Conservation (phyloP, 257 asterid genomes). For the Jaltomata sinuosa region DNA sequence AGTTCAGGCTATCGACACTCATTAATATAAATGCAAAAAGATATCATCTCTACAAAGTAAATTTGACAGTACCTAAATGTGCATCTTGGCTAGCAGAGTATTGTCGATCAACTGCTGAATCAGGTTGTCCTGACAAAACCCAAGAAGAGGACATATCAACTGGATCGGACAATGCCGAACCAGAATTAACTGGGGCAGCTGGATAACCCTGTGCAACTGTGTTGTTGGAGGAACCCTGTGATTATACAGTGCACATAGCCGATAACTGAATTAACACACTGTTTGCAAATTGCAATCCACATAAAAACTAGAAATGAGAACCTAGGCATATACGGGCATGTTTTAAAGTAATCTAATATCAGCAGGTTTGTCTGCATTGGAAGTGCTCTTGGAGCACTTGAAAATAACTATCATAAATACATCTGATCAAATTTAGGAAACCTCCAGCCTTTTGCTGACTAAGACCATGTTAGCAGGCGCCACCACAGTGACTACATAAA, state of each 20-base stretch:
- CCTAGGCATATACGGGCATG: background rate
- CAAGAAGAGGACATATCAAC: conserved; percentile 27
- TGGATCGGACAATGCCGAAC: conserved; percentile 18
- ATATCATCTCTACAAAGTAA: background rate
- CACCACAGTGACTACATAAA: background rate
- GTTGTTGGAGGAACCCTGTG: conserved; percentile 65
- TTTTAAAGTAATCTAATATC: background rate
- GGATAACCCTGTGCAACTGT: conserved; percentile 59
- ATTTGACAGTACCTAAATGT: conserved; percentile 18
- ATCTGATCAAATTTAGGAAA: background rate
- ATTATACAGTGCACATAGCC: conserved; percentile 14
- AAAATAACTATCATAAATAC: background rate
- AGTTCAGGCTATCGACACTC: background rate
- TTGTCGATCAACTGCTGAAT: conserved; percentile 21
- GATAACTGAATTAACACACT: background rate
- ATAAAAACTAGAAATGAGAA: background rate
- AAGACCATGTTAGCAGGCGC: background rate
- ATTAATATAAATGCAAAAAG: background rate
- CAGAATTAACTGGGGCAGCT: conserved; percentile 48
- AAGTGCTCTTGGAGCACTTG: background rate
- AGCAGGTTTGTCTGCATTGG: background rate
- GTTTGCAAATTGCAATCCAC: background rate
- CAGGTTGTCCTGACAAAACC: conserved; percentile 32
- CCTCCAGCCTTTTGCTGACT: background rate
- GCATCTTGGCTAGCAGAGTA: conserved; percentile 7